phyloP scores from a whole-genome alignment of 2,329 filamentous ascomycete genomes.

The Aspergillus versicolor region DNA sequence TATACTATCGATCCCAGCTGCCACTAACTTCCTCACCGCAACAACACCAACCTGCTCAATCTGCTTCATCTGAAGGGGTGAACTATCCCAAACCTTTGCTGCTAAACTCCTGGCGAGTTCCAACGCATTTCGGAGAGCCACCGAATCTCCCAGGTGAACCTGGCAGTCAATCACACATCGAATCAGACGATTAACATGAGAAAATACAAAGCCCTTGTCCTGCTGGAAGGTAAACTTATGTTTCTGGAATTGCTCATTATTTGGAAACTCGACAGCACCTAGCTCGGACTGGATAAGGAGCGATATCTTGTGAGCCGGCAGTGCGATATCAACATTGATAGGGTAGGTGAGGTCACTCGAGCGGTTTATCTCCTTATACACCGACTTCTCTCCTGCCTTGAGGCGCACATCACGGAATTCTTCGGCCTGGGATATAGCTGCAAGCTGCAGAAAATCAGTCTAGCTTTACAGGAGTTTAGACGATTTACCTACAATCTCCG shows the following conservation, averaged over 20 bases:
- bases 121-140: slow-evolving; percentile 66
- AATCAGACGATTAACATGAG: slow-evolving; percentile 67
- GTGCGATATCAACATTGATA: slow-evolving; percentile 65
- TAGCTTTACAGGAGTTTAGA: neutral
- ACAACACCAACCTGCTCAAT: slow-evolving; percentile 75
- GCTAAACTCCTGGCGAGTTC: slow-evolving; percentile 75
- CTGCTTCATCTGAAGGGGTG: slow-evolving; percentile 77
- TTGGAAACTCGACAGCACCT: slow-evolving; percentile 63
- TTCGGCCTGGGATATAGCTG: slow-evolving; percentile 62
- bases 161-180: slow-evolving; percentile 77
- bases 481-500: slow-evolving; percentile 60
- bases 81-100: slow-evolving; percentile 78
- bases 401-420: slow-evolving; percentile 75
- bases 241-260: slow-evolving; percentile 57
- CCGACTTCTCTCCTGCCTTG: slow-evolving; percentile 65
- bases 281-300: slow-evolving; percentile 75
- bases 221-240: slow-evolving; percentile 57
- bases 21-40: slow-evolving; percentile 70
- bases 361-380: slow-evolving; percentile 72
- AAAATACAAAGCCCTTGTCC: slow-evolving; percentile 65
- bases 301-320: slow-evolving; percentile 71
- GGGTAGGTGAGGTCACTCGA: slow-evolving; percentile 67
- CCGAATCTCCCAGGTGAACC: slow-evolving; percentile 61
- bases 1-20: slow-evolving; percentile 69
- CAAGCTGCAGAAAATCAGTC: slow-evolving; percentile 53